Conservation (phyloP, 106 monocot species). For the Apostasia shenzhenica region DNA sequence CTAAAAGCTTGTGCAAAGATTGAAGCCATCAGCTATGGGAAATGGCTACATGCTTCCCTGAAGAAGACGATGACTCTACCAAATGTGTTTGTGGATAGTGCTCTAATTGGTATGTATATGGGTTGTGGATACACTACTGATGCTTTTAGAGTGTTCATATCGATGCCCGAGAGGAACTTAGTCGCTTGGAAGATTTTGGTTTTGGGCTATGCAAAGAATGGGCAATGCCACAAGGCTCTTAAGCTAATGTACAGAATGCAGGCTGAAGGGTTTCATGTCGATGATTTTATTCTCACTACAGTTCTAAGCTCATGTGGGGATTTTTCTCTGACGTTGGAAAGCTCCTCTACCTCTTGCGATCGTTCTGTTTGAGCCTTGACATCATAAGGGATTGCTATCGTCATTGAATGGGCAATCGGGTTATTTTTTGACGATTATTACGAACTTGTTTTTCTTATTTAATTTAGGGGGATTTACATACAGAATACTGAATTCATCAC, state of each 20-base stretch:
- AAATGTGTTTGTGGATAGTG: conserved; percentile 76
- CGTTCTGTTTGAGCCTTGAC: not conserved
- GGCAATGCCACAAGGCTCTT: conserved; percentile 62
- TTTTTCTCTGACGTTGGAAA: conserved; percentile 25
- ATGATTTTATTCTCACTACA: conserved; percentile 59
- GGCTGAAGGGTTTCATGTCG: conserved; percentile 62
- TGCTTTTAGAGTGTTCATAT: conserved; percentile 59
- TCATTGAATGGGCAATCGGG: not conserved
- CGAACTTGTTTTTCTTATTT: not conserved
- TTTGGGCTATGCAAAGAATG: conserved; percentile 79
- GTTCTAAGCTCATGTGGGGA: conserved; percentile 68
- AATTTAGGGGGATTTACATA: no score
- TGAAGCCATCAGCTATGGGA: conserved; percentile 44
- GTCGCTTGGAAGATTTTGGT: conserved; percentile 89
- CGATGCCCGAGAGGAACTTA: conserved; percentile 61
- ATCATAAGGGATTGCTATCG: no score
- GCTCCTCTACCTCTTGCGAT: conserved; percentile 1
- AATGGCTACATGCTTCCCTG: conserved; percentile 62
- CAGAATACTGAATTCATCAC: no score
- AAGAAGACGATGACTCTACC: conserved; percentile 39
- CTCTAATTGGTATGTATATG: conserved; percentile 88
- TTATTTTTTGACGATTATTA: not conserved
- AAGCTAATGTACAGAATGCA: conserved; percentile 72
- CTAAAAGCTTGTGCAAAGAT: conserved; percentile 70
- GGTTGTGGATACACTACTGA: conserved; percentile 54